These are phyloP conservation scores for Arxiozyma heterogenica DNA, from an alignment of 1,139 yeast genomes.

Conservation along the genomic window DNA sequence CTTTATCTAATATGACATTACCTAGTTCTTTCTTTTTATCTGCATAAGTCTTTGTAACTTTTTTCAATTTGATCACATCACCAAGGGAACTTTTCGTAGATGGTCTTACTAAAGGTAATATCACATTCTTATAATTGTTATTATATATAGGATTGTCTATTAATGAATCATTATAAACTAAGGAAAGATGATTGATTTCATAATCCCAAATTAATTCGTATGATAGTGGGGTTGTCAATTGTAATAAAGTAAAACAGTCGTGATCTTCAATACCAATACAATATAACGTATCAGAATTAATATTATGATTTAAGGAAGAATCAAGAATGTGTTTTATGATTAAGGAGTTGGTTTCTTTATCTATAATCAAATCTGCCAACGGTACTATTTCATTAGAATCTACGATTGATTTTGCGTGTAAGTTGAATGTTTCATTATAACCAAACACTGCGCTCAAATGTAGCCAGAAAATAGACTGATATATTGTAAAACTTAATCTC, in stretches of 20 bases:
- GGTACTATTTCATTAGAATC: not conserved
- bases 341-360: not conserved
- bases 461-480: not conserved
- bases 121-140: not conserved
- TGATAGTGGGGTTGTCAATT: conserved; percentile 16
- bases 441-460: not conserved
- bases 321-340: not conserved
- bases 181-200: conserved; percentile 15
- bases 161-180: conserved; percentile 12
- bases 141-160: conserved; percentile 8
- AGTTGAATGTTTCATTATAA: not conserved
- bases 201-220: conserved; percentile 15
- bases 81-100: conserved; percentile 20
- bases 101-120: conserved; percentile 8
- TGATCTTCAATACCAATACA: conserved; percentile 7
- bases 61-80: conserved; percentile 20
- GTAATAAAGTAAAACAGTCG: conserved; percentile 21
- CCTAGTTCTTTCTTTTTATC: conserved; percentile 18
- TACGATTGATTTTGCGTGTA: not conserved
- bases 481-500: not conserved
- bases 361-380: not conserved
- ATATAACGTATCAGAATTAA: not conserved
- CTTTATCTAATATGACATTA: conserved; percentile 1
- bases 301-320: not conserved
- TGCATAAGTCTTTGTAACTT: conserved; percentile 27